Evolutionary conservation across 345 rosid genomes (phyloP).

Genomic region (Eucalyptus fibrosa): DNA sequence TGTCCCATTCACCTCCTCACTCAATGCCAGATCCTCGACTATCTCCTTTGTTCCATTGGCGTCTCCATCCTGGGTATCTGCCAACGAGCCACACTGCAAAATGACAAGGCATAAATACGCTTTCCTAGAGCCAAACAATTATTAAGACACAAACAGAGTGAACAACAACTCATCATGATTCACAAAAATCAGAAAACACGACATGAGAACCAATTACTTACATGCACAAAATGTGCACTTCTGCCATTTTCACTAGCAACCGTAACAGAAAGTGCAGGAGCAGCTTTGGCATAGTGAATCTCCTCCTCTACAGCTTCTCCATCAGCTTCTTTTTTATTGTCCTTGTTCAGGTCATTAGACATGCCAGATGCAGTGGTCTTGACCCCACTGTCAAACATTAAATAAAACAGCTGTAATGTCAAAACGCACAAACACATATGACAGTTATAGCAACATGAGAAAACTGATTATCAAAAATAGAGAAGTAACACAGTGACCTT

Average conservation of each 20-base stretch:
- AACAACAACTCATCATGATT: not conserved
- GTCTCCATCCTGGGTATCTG: constrained; percentile 22
- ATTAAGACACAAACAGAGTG: not conserved
- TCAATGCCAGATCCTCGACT: constrained; percentile 25
- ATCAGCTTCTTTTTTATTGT: constrained; percentile 13
- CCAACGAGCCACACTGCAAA: constrained; percentile 28
- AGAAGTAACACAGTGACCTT: not conserved
- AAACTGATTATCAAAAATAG: not conserved
- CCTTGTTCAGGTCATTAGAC: constrained; percentile 4
- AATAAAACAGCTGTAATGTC: not conserved
- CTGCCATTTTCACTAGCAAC: constrained; percentile 49
- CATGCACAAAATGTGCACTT: constrained; percentile 33
- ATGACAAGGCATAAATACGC: not conserved
- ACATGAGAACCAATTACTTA: constrained; percentile 8
- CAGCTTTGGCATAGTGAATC: constrained; percentile 15
- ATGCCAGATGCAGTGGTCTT: constrained; percentile 3
- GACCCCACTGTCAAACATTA: constrained; percentile 21
- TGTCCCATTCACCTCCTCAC: constrained; percentile 78
- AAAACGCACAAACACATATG: not conserved
- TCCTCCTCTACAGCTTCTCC: constrained; percentile 22
- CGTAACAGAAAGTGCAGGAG: constrained; percentile 21
- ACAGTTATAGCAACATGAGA: not conserved
- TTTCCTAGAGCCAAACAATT: not conserved
- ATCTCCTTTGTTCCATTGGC: constrained; percentile 19
- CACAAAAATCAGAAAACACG: no score